Evolutionary conservation across 1,284 basidiomycete genomes (phyloP).

Genomic region (Tilletia caries): DNA sequence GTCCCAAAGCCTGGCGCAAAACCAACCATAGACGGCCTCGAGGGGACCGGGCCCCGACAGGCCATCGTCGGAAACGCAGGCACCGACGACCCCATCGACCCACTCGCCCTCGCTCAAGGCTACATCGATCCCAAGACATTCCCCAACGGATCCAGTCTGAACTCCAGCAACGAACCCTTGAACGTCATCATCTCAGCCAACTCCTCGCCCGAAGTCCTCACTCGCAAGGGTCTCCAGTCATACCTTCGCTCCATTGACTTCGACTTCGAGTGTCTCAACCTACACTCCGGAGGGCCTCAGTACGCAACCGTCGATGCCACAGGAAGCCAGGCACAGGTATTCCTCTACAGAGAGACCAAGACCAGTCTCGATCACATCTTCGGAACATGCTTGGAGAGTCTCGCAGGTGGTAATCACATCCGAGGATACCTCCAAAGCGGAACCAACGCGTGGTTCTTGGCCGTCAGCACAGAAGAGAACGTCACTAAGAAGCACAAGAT

Average conservation of each 20-base stretch:
- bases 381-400: conserved; percentile 23
- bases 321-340: conserved; percentile 33
- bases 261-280: conserved; percentile 25
- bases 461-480: conserved; percentile 1
- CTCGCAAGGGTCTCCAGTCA: conserved; percentile 22
- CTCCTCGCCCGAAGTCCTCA: conserved; percentile 21
- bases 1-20: background rate
- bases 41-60: background rate
- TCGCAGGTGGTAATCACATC: conserved; percentile 22
- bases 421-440: conserved; percentile 32
- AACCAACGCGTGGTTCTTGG: background rate
- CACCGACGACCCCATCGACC: background rate
- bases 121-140: background rate
- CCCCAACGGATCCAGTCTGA: background rate
- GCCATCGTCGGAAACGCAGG: background rate
- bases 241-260: conserved; percentile 23
- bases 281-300: conserved; percentile 28
- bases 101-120: background rate
- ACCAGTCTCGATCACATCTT: conserved; percentile 28
- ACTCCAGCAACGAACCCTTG: background rate
- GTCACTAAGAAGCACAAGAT: background rate
- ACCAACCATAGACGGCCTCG: background rate
- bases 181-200: conserved; percentile 18
- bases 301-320: conserved; percentile 33
- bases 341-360: conserved; percentile 39